Percentiles rank a stretch among this genome's conserved stretches.
These are phyloP conservation scores for Diphasiastrum complanatum DNA, from an alignment of 83 land plant genomes.

Conservation along the genomic window DNA sequence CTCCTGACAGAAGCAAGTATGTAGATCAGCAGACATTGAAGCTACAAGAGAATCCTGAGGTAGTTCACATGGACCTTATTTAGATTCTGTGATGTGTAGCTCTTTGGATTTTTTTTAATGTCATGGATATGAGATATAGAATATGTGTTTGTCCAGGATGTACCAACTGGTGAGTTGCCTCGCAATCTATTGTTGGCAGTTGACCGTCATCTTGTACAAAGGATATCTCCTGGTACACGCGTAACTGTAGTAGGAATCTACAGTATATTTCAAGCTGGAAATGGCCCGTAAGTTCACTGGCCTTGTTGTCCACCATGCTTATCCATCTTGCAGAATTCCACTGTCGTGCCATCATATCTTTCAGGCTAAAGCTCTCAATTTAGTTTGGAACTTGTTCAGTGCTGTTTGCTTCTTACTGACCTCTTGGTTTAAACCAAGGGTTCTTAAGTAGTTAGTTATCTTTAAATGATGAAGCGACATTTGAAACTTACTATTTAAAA, in stretches of 20 bases:
- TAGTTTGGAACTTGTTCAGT: too few relatives aligned
- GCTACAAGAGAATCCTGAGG: conserved; percentile 99
- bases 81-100: background rate
- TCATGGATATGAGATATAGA: background rate
- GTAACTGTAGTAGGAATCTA: conserved; percentile 88
- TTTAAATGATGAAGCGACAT: too few relatives aligned
- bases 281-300: too few relatives aligned
- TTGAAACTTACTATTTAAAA: too few relatives aligned
- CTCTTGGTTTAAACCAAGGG: too few relatives aligned
- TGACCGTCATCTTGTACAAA: conserved; percentile 88
- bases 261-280: conserved; percentile 80
- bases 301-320: conserved; percentile 19
- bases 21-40: conserved; percentile 96
- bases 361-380: too few relatives aligned
- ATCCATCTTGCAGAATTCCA: conserved; percentile 29
- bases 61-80: conserved; percentile 3
- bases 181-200: conserved; percentile 86
- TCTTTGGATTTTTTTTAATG: background rate
- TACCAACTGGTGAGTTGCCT: conserved; percentile 97
- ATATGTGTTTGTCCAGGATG: conserved; percentile 51
- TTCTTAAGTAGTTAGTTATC: too few relatives aligned
- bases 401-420: too few relatives aligned
- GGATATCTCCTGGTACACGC: conserved; percentile 88
- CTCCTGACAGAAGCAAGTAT: conserved; percentile 92
- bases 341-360: conserved; percentile 34